Evolutionary conservation across 768 basidiomycete genomes (phyloP).

Genomic region (Polyporus arcularius): DNA sequence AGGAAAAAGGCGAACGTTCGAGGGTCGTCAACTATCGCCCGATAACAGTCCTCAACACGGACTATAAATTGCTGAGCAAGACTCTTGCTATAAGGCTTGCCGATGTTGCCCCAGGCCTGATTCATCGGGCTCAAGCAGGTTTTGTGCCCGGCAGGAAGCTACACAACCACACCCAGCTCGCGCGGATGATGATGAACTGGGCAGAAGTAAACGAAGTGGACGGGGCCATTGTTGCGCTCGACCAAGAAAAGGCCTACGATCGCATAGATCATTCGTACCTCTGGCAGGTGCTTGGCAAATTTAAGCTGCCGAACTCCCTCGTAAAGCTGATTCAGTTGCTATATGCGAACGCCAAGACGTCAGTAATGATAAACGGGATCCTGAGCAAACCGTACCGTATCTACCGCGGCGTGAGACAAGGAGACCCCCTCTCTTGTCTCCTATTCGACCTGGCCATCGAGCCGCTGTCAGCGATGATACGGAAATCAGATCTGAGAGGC

Average conservation of each 20-base stretch:
- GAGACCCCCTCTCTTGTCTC: constrained; percentile 35
- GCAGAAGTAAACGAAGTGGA: constrained; percentile 7
- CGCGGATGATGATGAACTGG: constrained; percentile 18
- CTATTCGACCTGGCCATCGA: constrained; percentile 35
- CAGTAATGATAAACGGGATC: constrained; percentile 35
- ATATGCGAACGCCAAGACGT: constrained; percentile 31
- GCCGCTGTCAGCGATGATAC: constrained; percentile 24
- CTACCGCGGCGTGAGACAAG: constrained; percentile 37
- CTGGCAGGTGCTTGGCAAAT: constrained; percentile 4
- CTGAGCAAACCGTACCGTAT: constrained; percentile 29
- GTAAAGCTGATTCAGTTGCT: constrained; percentile 30
- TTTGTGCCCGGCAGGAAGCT: constrained; percentile 38
- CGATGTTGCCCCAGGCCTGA: constrained; percentile 10
- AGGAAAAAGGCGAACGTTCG: constrained; percentile 33
- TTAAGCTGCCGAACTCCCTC: constrained; percentile 6
- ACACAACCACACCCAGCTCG: constrained; percentile 33
- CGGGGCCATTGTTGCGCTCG: constrained; percentile 13
- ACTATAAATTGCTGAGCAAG: constrained; percentile 36
- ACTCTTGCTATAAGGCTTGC: constrained; percentile 22
- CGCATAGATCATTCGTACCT: constrained; percentile 19
- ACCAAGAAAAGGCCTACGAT: constrained; percentile 24
- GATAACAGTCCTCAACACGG: constrained; percentile 29
- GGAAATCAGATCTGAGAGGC: constrained; percentile 23
- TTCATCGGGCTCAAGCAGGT: constrained; percentile 40
- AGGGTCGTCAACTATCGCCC: constrained; percentile 18